phyloP scores from a whole-genome alignment of 139 green algal genomes.

The Asterochloris sp. region DNA sequence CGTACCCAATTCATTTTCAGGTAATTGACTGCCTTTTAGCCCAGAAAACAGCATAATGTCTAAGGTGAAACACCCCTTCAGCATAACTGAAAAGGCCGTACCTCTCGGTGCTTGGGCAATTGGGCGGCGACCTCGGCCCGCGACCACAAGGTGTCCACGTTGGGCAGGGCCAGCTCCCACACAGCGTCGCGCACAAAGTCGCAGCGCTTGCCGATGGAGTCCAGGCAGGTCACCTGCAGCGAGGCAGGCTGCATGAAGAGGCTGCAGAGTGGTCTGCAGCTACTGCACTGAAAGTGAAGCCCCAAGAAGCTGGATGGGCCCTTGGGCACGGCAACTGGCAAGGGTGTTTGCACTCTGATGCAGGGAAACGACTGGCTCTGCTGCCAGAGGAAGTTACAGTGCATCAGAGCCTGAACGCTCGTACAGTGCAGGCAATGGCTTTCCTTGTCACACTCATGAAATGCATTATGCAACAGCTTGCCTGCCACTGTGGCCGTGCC shows the following conservation, averaged over 20 bases:
- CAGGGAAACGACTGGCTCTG: too few relatives aligned
- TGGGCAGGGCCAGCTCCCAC: conserved; percentile 41
- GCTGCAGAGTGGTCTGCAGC: background rate
- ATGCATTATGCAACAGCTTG: background rate
- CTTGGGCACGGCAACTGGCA: too few relatives aligned
- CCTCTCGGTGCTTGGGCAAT: conserved; percentile 37
- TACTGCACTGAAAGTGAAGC: background rate
- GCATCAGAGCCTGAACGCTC: too few relatives aligned
- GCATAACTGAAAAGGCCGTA: background rate
- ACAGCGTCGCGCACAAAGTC: conserved; percentile 33
- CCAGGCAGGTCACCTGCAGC: conserved; percentile 73
- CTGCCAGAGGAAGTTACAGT: too few relatives aligned
- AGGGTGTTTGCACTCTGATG: too few relatives aligned
- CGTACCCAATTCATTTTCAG: too few relatives aligned
- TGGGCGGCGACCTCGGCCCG: conserved; percentile 72
- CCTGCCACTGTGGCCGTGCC: conserved; percentile 62
- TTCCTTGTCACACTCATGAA: background rate
- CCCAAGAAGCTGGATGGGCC: background rate
- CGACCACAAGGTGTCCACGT: conserved; percentile 67
- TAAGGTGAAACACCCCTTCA: too few relatives aligned
- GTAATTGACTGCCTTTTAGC: too few relatives aligned
- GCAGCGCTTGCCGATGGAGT: conserved; percentile 73
- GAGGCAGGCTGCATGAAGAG: background rate
- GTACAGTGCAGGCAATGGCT: too few relatives aligned
- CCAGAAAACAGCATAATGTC: too few relatives aligned